Evolutionary conservation across 305 asterid genomes (phyloP).

Genomic region (Fraxinus floribunda): DNA sequence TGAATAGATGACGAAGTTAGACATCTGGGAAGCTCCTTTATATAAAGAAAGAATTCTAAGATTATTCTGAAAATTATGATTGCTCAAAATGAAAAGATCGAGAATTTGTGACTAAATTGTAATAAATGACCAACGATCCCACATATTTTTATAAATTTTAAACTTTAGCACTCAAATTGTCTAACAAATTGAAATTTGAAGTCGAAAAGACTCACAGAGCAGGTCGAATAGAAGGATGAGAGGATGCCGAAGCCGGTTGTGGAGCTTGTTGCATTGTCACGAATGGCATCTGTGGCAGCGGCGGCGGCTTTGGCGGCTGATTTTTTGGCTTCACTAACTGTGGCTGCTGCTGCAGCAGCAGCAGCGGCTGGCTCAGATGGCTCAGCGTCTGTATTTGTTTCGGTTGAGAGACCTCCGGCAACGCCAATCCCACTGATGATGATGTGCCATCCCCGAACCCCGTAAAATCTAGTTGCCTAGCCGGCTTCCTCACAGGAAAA

Average conservation of each 20-base stretch:
- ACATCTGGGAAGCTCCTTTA: not conserved
- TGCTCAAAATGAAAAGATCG: constrained; percentile 13
- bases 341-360: constrained; percentile 34
- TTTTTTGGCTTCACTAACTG: constrained; percentile 32
- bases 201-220: constrained; percentile 43
- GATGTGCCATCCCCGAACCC: constrained; percentile 39
- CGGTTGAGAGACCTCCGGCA: constrained; percentile 24
- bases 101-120: not conserved
- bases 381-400: constrained; percentile 30
- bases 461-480: constrained; percentile 86
- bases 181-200: not conserved
- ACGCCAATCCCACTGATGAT: constrained; percentile 35
- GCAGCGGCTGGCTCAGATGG: constrained; percentile 22
- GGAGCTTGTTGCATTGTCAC: constrained; percentile 53
- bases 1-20: no score
- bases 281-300: constrained; percentile 38
- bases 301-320: constrained; percentile 35
- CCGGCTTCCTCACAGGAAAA: constrained; percentile 74
- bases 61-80: not conserved
- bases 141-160: not conserved
- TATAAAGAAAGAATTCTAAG: not conserved
- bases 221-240: constrained; percentile 53
- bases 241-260: constrained; percentile 28
- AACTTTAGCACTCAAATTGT: constrained; percentile 10
- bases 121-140: constrained; percentile 3